Evolutionary conservation across 1,139 yeast species (phyloP), one percentile per base, ranked within the genome.

Genomic region (Yamadazyma sp.): DNA sequence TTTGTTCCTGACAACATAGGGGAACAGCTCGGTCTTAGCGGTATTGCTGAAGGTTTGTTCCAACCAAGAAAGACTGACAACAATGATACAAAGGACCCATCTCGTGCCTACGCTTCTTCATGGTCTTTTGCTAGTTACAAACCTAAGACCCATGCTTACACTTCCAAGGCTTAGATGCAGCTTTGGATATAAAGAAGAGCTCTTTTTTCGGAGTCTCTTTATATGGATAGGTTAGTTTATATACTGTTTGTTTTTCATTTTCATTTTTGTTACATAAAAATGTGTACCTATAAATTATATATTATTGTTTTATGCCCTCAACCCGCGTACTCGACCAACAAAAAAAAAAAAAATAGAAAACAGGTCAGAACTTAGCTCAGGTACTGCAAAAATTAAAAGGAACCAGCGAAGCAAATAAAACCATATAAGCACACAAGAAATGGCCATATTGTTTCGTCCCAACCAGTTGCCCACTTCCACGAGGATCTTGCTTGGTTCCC

Each of bases 41-140:
- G 77, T 53, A 73, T 80, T 47, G 77, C 82, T 49, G 64, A 71
- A 39, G 95, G 95, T 59, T 67, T 91, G 53, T 77, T 89, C 77
- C 98, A 91, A 70, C 96, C 96, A 67, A 83, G 89, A 73, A 80
- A 81, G 51, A 78, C 76, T 53, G 65, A 73, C 52, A 83, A 87
- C 68, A 87, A 91, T 58, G 97, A 91, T 63, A 89, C 97, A 29
- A 48, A 50, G 47, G 88, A 91, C 61, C 60, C 59, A 38, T 63
- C 71, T 43, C 68, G 76, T 54, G 72, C 81, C 39, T 58, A 55
- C 39, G 65, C 75, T 33, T 70, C 74, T 55, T 62, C 73, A 34
- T 75, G 80, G 64, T 73, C 73, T 49, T 61, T 54, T 48, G 55
- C 77, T 65, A 72, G 81, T 40, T 66, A 67, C 42, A 75, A 76